A percentile compares a stretch with the other conserved stretches of the same genome.
Evolutionary conservation across 2,329 filamentous ascomycete genomes (phyloP).

Genomic region (Colletotrichum chrysophilum): DNA sequence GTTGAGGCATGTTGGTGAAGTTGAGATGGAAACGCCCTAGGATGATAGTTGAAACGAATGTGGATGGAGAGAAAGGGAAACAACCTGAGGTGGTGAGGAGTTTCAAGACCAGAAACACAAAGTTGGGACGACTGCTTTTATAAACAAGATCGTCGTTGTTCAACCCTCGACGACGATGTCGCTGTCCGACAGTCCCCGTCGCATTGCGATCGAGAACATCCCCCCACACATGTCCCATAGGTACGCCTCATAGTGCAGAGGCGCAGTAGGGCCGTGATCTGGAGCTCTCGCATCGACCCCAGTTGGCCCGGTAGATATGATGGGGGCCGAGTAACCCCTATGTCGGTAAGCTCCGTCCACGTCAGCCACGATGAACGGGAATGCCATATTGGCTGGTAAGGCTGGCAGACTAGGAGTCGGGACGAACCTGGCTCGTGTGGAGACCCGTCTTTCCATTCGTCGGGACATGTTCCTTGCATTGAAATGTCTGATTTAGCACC

Average conservation of each 20-base stretch:
- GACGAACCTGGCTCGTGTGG: not conserved
- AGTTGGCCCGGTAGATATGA: not conserved
- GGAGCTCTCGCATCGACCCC: not conserved
- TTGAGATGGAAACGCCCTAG: not conserved
- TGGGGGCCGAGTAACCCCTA: not conserved
- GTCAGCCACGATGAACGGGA: not conserved
- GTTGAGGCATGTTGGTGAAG: not conserved
- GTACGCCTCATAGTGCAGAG: slow-evolving; percentile 11
- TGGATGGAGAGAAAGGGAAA: not conserved
- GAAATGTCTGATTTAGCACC: not conserved
- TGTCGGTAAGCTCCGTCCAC: not conserved
- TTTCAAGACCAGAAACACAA: not conserved
- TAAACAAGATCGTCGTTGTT: not conserved
- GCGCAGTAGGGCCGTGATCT: not conserved
- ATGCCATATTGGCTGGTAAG: not conserved
- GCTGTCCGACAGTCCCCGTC: not conserved
- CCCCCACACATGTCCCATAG: not conserved
- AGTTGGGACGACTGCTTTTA: not conserved
- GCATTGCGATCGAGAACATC: not conserved
- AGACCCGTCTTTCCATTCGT: not conserved
- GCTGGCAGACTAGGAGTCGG: not conserved
- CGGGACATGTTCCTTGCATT: not conserved
- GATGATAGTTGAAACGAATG: not conserved
- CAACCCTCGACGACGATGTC: not conserved
- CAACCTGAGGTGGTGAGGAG: not conserved